These are phyloP conservation scores for Scheffersomyces insectosa DNA, from an alignment of 1,139 yeast species.

Conservation along the genomic window DNA sequence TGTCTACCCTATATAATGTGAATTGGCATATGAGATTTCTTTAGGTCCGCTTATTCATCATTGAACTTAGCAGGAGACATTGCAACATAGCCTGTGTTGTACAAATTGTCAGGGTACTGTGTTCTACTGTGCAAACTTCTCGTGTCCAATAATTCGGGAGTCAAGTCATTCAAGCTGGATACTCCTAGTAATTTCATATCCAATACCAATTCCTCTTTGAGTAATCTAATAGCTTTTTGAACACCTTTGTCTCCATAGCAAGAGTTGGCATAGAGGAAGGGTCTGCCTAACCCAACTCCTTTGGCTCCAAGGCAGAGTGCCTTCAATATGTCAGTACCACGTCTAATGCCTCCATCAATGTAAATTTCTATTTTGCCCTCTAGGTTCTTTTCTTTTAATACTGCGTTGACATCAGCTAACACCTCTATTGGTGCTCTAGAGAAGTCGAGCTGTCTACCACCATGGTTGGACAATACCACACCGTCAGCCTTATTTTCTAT, in stretches of 20 bases:
- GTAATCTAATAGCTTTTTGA: slow-evolving; percentile 38
- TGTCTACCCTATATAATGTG: too few relatives aligned
- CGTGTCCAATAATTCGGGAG: slow-evolving; percentile 16
- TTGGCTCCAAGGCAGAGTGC: slow-evolving; percentile 60
- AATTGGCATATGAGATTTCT: too few relatives aligned
- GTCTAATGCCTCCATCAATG: slow-evolving; percentile 56
- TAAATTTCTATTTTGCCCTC: slow-evolving; percentile 43
- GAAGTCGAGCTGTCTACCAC: slow-evolving; percentile 56
- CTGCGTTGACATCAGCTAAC: slow-evolving; percentile 46
- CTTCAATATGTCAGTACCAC: slow-evolving; percentile 56
- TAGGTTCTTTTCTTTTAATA: slow-evolving; percentile 34
- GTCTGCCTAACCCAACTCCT: slow-evolving; percentile 55
- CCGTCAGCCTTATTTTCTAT: slow-evolving; percentile 48
- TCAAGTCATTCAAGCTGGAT: slow-evolving; percentile 35
- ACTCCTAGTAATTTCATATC: slow-evolving; percentile 53
- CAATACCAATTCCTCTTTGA: slow-evolving; percentile 46
- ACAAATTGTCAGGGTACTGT: slow-evolving; percentile 10
- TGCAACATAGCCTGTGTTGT: slow-evolving; percentile 13
- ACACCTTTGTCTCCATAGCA: slow-evolving; percentile 55
- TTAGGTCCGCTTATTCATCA: slow-evolving; percentile 3
- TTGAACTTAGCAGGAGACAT: slow-evolving; percentile 13
- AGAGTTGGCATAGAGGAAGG: slow-evolving; percentile 50
- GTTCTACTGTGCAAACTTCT: slow-evolving; percentile 8
- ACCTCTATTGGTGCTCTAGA: slow-evolving; percentile 51
- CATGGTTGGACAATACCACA: slow-evolving; percentile 55